Conservation (phyloP, 495 filamentous ascomycete genomes). For the Aspergillus biplanus region DNA sequence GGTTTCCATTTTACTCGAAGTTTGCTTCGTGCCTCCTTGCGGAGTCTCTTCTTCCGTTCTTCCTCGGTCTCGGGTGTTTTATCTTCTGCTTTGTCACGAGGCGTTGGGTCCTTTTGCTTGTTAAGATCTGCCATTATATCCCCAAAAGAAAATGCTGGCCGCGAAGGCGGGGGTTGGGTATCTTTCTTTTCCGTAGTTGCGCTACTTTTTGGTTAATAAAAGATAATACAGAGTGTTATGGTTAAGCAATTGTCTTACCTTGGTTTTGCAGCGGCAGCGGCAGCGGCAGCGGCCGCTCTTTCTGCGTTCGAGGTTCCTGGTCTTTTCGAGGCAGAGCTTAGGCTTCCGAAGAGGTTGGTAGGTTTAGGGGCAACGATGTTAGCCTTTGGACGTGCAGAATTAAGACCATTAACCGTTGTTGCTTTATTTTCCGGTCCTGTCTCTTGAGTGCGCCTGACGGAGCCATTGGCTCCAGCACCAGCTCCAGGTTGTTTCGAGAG, state of each 20-base stretch:
- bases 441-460: conserved; percentile 29
- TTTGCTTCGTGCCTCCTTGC: conserved; percentile 77
- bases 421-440: conserved; percentile 37
- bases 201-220: conserved; percentile 32
- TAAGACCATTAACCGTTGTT: conserved; percentile 29
- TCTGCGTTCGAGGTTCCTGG: conserved; percentile 61
- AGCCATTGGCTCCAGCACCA: conserved; percentile 26
- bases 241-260: conserved; percentile 32
- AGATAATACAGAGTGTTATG: neutral
- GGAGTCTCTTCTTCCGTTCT: conserved; percentile 70
- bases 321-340: conserved; percentile 64
- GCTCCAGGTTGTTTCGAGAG: conserved; percentile 25
- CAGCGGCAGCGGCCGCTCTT: conserved; percentile 50
- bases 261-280: conserved; percentile 48
- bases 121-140: conserved; percentile 67
- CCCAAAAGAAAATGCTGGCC: conserved; percentile 57
- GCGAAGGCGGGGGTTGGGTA: conserved; percentile 38
- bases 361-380: conserved; percentile 59
- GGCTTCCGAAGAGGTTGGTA: conserved; percentile 58
- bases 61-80: conserved; percentile 74
- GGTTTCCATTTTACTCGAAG: conserved; percentile 73
- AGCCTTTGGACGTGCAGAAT: conserved; percentile 48
- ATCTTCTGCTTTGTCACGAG: conserved; percentile 54
- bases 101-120: conserved; percentile 62
- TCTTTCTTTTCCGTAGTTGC: conserved; percentile 45